Evolutionary conservation across 2,329 filamentous ascomycete genomes (phyloP).

Genomic region (Diaporthe destruens): DNA sequence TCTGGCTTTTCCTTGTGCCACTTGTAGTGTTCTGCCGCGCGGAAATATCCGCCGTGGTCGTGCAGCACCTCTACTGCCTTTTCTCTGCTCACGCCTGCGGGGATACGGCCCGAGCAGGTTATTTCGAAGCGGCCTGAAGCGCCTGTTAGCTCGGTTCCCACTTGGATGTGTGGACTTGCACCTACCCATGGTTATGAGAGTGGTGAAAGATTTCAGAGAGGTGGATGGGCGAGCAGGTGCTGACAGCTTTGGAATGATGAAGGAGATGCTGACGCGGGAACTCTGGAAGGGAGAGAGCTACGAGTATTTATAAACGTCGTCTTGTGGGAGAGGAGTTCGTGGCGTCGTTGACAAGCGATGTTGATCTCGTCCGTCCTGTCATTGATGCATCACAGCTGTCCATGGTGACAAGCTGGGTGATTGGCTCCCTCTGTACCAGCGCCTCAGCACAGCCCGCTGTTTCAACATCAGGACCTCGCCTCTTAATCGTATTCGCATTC

Average conservation of each 20-base stretch:
- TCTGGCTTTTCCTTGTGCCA: slow-evolving; percentile 3
- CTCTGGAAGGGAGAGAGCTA: too few species aligned
- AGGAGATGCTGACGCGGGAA: too few species aligned
- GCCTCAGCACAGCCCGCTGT: slow-evolving; percentile 19
- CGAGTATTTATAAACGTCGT: too few species aligned
- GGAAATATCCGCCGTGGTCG: slow-evolving; percentile 29
- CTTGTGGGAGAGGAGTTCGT: not conserved
- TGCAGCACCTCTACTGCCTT: slow-evolving; percentile 25
- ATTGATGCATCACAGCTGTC: not conserved
- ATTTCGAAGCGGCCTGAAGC: slow-evolving; percentile 8
- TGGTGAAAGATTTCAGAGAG: too few species aligned
- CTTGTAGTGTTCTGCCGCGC: slow-evolving; percentile 25
- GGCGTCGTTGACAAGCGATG: not conserved
- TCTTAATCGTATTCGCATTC: slow-evolving; percentile 16
- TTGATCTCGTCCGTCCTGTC: not conserved
- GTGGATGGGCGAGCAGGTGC: not conserved
- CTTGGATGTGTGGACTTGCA: rapidly evolving
- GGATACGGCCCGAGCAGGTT: slow-evolving; percentile 9
- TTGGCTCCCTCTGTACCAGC: not conserved
- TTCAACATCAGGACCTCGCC: not conserved
- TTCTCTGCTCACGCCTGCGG: slow-evolving; percentile 22
- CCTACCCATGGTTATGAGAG: not conserved
- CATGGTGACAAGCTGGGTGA: not conserved
- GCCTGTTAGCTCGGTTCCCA: not conserved
- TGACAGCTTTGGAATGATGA: not conserved